Base-by-base conservation (phyloP, 1,284 basidiomycete species). In the Puccinia coronata region DNA sequence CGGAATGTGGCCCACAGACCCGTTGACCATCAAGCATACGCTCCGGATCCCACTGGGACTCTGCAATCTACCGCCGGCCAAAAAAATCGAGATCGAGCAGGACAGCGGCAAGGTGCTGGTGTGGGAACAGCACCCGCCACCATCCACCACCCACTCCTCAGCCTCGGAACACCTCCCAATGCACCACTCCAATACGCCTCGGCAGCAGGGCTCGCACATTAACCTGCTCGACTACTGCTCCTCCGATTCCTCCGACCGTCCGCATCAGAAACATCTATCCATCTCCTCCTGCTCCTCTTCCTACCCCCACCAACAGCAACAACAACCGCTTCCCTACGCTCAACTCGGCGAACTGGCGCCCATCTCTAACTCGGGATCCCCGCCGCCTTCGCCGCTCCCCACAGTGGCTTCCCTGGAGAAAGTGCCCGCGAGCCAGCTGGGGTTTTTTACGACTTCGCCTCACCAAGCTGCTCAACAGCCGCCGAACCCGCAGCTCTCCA, bases 51-150 rank as follows among this genome's bases (percentile, higher is more conserved):
- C 76, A 16, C 51, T 78, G 5, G 65, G 47, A 9, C 51, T 78
- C 18, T 78, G 76, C 41, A 69, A 78, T 34, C 49, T 78, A 57
- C 76, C 76, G 16, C 76, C 65, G 0, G 23, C 76, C 0, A 78
- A 69, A 25, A 78, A 70, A 25, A 78, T 78, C n/a, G 49, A 78
- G 23, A 78, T 78, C 25, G 76, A 78, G 34, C 36, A 70, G 34
- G 65, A 78, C 57, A 70, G 28, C 41, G 63, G 76, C 59, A 53
- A 78, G 39, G 76, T 47, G 14, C 55, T 78, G 8, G 31, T 78
- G 2, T 78, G 49, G 41, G 76, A 78, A 57, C 61, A 69, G 25
- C 9, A 59, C 1, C 31, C 74, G 4, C 23, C 25, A 49, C 41
- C 53, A 74, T 20, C 59, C 25, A 5, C 51, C 18, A 16, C 6